phyloP scores from a whole-genome alignment of 345 rosid genomes.

The Turnera subulata region DNA sequence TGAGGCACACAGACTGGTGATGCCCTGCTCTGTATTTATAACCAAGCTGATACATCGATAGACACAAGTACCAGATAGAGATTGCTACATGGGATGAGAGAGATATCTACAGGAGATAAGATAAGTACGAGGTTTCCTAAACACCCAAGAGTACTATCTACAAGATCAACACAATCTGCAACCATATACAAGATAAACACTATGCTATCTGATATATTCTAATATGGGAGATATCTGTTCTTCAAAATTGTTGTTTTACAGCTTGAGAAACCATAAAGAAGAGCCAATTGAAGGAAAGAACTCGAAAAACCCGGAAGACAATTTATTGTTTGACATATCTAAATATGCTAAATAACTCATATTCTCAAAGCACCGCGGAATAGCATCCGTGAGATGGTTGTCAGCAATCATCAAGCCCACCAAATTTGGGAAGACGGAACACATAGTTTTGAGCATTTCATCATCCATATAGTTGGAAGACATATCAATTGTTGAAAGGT shows the following conservation, averaged over 20 bases:
- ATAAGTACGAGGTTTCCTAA: too few relatives aligned
- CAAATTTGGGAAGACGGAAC: conserved; percentile 11
- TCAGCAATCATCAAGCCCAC: background rate
- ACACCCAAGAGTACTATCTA: too few relatives aligned
- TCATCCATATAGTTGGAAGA: background rate
- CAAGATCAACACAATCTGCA: too few relatives aligned
- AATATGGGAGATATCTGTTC: accelerated
- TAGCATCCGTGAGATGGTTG: conserved; percentile 13
- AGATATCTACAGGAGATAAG: too few relatives aligned
- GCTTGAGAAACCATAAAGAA: background rate
- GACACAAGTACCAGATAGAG: too few relatives aligned
- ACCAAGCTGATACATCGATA: too few relatives aligned
- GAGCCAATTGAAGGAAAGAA: too few relatives aligned
- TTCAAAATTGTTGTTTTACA: background rate
- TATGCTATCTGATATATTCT: conserved; percentile 1
- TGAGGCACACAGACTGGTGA: too few relatives aligned
- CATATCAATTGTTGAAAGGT: background rate
- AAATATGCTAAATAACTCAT: accelerated
- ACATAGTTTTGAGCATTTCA: conserved; percentile 8
- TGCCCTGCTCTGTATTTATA: too few relatives aligned
- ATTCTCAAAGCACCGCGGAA: conserved; percentile 21
- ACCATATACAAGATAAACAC: too few relatives aligned
- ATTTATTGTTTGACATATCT: too few relatives aligned
- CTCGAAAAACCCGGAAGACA: background rate
- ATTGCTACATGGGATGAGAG: too few relatives aligned